Percentiles rank a stretch among this genome's conserved stretches.
Conservation (phyloP, 2,329 filamentous ascomycete species). For the Stromatinia cepivora region DNA sequence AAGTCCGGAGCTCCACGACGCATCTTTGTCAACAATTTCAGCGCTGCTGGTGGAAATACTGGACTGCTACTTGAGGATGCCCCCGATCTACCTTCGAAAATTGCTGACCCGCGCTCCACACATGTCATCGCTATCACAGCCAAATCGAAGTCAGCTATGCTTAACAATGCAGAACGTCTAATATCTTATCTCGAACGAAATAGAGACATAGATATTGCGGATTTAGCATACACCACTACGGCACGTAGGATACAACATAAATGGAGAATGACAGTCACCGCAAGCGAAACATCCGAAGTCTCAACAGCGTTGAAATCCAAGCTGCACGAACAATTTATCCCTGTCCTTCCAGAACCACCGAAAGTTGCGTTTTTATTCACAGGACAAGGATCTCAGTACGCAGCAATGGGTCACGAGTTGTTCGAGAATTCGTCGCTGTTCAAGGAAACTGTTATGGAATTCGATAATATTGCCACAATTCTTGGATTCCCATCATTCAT, state of each 20-base stretch:
- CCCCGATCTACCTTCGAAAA: slow-evolving; percentile 38
- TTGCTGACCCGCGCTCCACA: slow-evolving; percentile 46
- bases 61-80: slow-evolving; percentile 40
- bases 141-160: slow-evolving; percentile 35
- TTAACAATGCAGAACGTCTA: slow-evolving; percentile 34
- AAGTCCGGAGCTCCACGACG: slow-evolving; percentile 27
- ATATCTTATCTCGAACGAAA: slow-evolving; percentile 33
- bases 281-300: slow-evolving; percentile 44
- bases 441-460: slow-evolving; percentile 21
- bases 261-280: slow-evolving; percentile 54
- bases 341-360: slow-evolving; percentile 29
- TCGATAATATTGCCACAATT: slow-evolving; percentile 21
- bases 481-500: slow-evolving; percentile 24
- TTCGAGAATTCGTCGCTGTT: slow-evolving; percentile 20
- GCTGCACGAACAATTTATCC: slow-evolving; percentile 22
- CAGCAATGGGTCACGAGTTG: slow-evolving; percentile 23
- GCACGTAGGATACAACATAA: slow-evolving; percentile 59
- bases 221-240: slow-evolving; percentile 40
- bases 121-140: slow-evolving; percentile 54
- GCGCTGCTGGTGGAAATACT: slow-evolving; percentile 41
- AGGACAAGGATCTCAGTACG: slow-evolving; percentile 25
- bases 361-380: slow-evolving; percentile 37
- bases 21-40: slow-evolving; percentile 50
- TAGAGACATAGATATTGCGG: slow-evolving; percentile 31
- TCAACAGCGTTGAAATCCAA: slow-evolving; percentile 18